These are phyloP conservation scores for Allantophomopsis lycopodina DNA, from an alignment of 2,329 filamentous ascomycete species.

Conservation along the genomic window DNA sequence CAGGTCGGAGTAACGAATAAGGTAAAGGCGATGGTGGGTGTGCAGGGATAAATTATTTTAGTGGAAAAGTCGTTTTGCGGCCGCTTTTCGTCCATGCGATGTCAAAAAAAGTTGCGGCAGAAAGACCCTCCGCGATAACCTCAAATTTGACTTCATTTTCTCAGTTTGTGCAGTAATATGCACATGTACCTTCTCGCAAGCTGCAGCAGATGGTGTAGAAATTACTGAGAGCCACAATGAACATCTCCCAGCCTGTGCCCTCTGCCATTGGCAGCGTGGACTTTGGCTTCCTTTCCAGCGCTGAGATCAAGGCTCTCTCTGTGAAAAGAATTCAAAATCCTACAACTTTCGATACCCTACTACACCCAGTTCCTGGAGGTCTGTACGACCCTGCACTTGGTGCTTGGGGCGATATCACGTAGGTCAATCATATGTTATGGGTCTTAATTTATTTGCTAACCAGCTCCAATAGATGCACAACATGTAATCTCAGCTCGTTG, in stretches of 20 bases:
- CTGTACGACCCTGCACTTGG: conserved; percentile 88
- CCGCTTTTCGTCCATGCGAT: too few species aligned
- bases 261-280: conserved; percentile 78
- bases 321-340: conserved; percentile 91
- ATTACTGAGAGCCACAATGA: conserved; percentile 31
- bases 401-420: conserved; percentile 77
- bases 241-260: conserved; percentile 67
- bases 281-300: conserved; percentile 70
- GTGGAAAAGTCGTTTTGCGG: too few species aligned
- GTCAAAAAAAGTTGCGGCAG: too few species aligned
- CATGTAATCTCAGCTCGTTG: conserved; percentile 72
- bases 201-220: too few species aligned
- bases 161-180: not conserved
- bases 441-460: conserved; percentile 5
- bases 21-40: too few species aligned
- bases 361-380: conserved; percentile 81
- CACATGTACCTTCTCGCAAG: not conserved
- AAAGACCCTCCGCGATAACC: not conserved
- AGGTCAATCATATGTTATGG: conserved; percentile 22
- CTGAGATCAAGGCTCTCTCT: conserved; percentile 79
- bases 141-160: not conserved
- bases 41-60: too few species aligned
- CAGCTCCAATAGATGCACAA: conserved; percentile 55
- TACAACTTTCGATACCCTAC: conserved; percentile 82
- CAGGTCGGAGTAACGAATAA: too few species aligned